phyloP scores from a whole-genome alignment of 2,329 filamentous ascomycete species.

The Arthrobotrys entomopaga region DNA sequence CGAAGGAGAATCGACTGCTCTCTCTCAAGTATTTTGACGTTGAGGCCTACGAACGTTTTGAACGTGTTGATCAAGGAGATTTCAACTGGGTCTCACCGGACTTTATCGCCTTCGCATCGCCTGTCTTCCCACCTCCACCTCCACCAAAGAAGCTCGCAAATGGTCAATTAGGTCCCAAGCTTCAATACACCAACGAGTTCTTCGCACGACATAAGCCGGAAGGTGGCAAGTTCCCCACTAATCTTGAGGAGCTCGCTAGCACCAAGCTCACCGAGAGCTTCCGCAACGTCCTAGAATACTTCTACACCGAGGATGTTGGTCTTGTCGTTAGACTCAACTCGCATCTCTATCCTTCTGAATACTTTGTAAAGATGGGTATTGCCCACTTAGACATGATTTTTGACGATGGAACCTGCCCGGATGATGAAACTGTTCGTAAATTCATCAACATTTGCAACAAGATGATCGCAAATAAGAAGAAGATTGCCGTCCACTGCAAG shows the following conservation, averaged over 20 bases:
- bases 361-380: slow-evolving; percentile 94
- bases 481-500: slow-evolving; percentile 98
- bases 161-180: slow-evolving; percentile 42
- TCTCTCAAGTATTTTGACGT: slow-evolving; percentile 93
- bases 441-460: slow-evolving; percentile 96
- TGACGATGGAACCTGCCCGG: slow-evolving; percentile 95
- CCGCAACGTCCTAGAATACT: slow-evolving; percentile 94
- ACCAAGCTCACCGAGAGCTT: slow-evolving; percentile 77
- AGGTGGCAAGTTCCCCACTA: slow-evolving; percentile 56
- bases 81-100: slow-evolving; percentile 99
- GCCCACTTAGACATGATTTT: slow-evolving; percentile 99
- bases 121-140: slow-evolving; percentile 79
- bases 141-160: slow-evolving; percentile 65
- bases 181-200: slow-evolving; percentile 54
- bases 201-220: slow-evolving; percentile 49
- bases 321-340: slow-evolving; percentile 96
- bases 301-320: slow-evolving; percentile 85
- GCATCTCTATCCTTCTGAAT: slow-evolving; percentile 93
- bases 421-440: slow-evolving; percentile 85
- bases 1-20: slow-evolving; percentile 93
- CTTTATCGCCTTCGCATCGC: slow-evolving; percentile 96
- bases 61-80: slow-evolving; percentile 96
- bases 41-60: slow-evolving; percentile 94
- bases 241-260: slow-evolving; percentile 63
- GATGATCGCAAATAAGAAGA: slow-evolving; percentile 89